phyloP scores from a whole-genome alignment of 306 rosid genomes.

The Ormosia semicastrata region DNA sequence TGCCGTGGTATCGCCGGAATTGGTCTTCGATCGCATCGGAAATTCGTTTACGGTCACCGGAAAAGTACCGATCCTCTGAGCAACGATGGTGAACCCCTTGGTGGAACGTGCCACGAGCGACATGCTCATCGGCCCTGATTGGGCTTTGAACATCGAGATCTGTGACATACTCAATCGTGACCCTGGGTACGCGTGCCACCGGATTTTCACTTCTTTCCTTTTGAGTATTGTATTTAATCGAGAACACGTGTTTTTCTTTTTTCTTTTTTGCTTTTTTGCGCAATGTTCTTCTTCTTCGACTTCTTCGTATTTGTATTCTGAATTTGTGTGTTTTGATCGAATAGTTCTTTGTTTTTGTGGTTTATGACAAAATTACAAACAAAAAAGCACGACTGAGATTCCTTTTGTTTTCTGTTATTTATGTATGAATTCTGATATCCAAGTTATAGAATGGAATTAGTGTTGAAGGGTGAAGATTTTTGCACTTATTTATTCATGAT shows the following conservation, averaged over 20 bases:
- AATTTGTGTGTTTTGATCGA: not conserved
- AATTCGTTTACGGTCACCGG: constrained; percentile 24
- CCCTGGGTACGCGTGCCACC: constrained; percentile 65
- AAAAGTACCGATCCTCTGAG: constrained; percentile 24
- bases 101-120: constrained; percentile 96
- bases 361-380: not conserved
- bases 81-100: constrained; percentile 80
- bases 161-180: constrained; percentile 89
- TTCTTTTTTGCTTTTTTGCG: too few relatives aligned
- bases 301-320: not conserved
- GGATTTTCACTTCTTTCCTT: constrained; percentile 10
- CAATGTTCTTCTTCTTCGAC: constrained; percentile 2
- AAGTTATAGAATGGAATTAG: not conserved
- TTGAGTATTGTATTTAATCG: not conserved
- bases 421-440: not conserved
- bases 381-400: not conserved
- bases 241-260: not conserved
- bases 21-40: constrained; percentile 17
- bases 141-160: constrained; percentile 99
- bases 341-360: not conserved
- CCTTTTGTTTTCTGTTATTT: not conserved
- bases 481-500: not conserved
- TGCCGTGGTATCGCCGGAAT: constrained; percentile 27
- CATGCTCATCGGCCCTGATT: constrained; percentile 97
- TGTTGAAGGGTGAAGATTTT: not conserved